Conservation (phyloP, 2,329 filamentous ascomycete genomes). For the Chaetomium olivaceum region DNA sequence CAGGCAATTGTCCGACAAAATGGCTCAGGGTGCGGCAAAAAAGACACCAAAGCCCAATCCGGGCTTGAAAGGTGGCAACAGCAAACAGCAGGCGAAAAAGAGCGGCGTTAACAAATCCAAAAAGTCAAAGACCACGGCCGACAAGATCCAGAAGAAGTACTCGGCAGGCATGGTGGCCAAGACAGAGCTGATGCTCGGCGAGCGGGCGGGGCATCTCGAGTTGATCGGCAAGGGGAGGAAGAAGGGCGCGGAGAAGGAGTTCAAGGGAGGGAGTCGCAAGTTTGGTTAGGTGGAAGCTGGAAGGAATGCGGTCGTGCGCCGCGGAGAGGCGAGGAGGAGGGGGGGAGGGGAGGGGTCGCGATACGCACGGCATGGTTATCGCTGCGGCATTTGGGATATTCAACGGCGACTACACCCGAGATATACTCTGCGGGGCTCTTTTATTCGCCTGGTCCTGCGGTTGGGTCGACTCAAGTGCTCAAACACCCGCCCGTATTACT, state of each 20-base stretch:
- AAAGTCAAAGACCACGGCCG: conserved; percentile 45
- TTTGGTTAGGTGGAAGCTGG: conserved; percentile 50
- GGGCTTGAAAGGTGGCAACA: conserved; percentile 39
- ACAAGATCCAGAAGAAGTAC: conserved; percentile 58
- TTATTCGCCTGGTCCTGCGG: not conserved
- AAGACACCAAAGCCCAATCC: conserved; percentile 45
- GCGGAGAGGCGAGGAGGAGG: not conserved
- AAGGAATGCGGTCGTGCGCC: not conserved
- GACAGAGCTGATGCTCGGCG: conserved; percentile 60
- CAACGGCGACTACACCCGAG: not conserved
- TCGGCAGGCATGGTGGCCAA: conserved; percentile 54
- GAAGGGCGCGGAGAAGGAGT: conserved; percentile 36
- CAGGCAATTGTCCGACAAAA: conserved; percentile 32
- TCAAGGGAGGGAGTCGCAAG: conserved; percentile 54
- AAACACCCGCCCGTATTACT: not conserved
- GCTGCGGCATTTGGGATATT: not conserved
- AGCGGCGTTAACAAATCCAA: conserved; percentile 53
- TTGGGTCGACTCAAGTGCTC: not conserved
- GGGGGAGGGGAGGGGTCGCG: conserved; percentile 38
- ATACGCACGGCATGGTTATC: not conserved
- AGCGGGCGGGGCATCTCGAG: conserved; percentile 61
- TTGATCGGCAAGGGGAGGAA: conserved; percentile 59
- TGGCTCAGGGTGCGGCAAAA: conserved; percentile 59
- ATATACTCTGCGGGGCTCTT: not conserved
- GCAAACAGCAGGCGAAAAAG: conserved; percentile 36